A percentile compares a stretch with the other conserved stretches of the same genome.
Conservation (phyloP, 2,329 filamentous ascomycete species). For the Blastomyces parvus region DNA sequence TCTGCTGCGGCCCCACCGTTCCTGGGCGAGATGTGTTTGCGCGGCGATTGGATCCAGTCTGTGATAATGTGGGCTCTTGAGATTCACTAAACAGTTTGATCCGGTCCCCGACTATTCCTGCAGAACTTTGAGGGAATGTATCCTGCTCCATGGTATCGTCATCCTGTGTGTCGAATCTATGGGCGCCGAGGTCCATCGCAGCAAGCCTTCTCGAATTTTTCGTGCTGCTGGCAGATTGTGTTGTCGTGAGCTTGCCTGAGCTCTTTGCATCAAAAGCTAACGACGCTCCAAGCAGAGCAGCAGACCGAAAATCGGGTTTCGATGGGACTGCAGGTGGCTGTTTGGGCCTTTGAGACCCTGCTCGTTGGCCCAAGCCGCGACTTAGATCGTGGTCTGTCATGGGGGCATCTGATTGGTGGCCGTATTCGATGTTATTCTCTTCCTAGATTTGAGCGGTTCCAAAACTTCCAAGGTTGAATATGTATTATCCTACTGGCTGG, state of each 20-base stretch:
- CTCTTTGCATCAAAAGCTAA: conserved; percentile 27
- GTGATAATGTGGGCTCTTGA: conserved; percentile 14
- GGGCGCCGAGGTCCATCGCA: conserved; percentile 14
- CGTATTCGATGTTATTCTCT: background rate
- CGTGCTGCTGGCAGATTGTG: conserved; percentile 15
- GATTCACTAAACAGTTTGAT: conserved; percentile 27
- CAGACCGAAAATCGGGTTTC: conserved; percentile 9
- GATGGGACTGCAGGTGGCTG: background rate
- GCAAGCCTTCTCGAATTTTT: conserved; percentile 17
- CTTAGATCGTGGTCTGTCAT: conserved; percentile 1
- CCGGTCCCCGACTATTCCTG: conserved; percentile 32
- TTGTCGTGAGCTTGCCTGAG: conserved; percentile 16
- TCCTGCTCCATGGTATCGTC: conserved; percentile 16
- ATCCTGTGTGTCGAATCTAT: background rate
- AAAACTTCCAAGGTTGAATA: background rate
- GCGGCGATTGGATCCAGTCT: conserved; percentile 14
- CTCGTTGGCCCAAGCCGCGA: background rate
- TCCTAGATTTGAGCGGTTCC: background rate
- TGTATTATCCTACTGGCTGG: background rate
- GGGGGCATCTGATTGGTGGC: background rate
- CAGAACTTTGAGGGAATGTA: conserved; percentile 23
- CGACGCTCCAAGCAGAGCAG: conserved; percentile 31
- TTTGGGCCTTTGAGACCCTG: background rate
- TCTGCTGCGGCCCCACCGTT: conserved; percentile 22
- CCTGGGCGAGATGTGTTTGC: conserved; percentile 15